These are phyloP conservation scores for Sambucus nigra DNA, from an alignment of 129 eudicot species.

Conservation along the genomic window DNA sequence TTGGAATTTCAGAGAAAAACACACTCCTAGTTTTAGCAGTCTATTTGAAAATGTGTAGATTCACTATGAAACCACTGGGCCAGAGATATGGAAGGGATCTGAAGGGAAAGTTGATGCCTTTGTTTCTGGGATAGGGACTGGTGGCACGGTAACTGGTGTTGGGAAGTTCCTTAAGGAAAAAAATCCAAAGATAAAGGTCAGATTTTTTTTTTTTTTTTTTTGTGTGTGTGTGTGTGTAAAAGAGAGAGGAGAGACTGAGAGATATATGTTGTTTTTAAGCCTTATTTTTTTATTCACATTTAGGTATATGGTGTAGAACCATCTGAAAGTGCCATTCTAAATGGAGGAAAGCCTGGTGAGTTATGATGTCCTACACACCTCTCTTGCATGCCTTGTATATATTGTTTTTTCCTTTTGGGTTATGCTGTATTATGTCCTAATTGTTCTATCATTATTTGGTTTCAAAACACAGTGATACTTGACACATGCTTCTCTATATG, in stretches of 20 bases:
- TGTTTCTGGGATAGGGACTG: slow-evolving; percentile 65
- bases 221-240: no score
- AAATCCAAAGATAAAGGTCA: slow-evolving; percentile 47
- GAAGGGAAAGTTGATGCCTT: slow-evolving; percentile 54
- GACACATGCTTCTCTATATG: no score
- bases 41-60: slow-evolving; percentile 19
- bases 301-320: slow-evolving; percentile 70
- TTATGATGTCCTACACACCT: not conserved
- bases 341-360: slow-evolving; percentile 52
- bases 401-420: not conserved
- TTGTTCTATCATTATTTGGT: no score
- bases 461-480: not conserved
- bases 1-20: no score
- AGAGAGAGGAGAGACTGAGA: not conserved
- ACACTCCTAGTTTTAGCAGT: no score
- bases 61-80: slow-evolving; percentile 70
- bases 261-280: not conserved
- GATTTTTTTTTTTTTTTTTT: no score
- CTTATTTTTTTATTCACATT: slow-evolving; percentile 1
- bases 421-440: not conserved
- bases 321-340: slow-evolving; percentile 50
- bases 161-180: slow-evolving; percentile 62
- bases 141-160: slow-evolving; percentile 60
- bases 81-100: slow-evolving; percentile 54
- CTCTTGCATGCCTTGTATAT: not conserved